Conservation (phyloP, 1,284 basidiomycete genomes). For the Vanrija sp. region DNA sequence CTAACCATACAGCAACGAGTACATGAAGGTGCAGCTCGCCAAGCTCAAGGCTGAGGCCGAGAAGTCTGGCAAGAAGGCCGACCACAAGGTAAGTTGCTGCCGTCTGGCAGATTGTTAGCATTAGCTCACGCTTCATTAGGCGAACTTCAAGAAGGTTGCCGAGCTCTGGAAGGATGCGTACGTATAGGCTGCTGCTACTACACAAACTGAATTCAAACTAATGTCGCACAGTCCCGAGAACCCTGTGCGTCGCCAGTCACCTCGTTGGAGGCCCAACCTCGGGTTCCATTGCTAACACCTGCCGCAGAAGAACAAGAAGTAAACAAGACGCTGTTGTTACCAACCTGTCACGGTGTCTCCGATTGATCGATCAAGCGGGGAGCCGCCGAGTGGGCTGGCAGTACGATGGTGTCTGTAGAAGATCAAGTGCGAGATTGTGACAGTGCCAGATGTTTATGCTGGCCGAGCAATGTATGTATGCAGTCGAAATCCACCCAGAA, state of each 20-base stretch:
- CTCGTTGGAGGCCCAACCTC: not conserved
- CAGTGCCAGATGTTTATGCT: not conserved
- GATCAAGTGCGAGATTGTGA: too few relatives aligned
- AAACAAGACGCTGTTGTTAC: conserved; percentile 1
- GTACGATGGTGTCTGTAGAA: too few relatives aligned
- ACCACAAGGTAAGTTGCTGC: conserved; percentile 38
- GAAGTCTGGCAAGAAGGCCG: conserved; percentile 41
- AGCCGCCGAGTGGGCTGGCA: not conserved
- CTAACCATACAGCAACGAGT: conserved; percentile 37
- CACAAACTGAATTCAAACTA: conserved; percentile 2
- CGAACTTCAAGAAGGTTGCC: conserved; percentile 46
- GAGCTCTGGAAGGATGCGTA: conserved; percentile 41
- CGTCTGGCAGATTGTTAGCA: not conserved
- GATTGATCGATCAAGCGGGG: conserved; percentile 3
- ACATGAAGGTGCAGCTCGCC: conserved; percentile 49
- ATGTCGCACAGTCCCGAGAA: conserved; percentile 37
- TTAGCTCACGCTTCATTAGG: conserved; percentile 14
- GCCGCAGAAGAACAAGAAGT: conserved; percentile 34
- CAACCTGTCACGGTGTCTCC: too few relatives aligned
- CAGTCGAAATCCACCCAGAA: too few relatives aligned
- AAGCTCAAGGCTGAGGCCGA: conserved; percentile 47
- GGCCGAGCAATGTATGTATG: conserved; percentile 3
- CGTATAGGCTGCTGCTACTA: conserved; percentile 14
- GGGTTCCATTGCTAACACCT: conserved; percentile 2
- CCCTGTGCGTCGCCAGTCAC: conserved; percentile 32